Evolutionary conservation across 176 grass and related monocot genomes (phyloP).

Genomic region (Elymus sibiricus): DNA sequence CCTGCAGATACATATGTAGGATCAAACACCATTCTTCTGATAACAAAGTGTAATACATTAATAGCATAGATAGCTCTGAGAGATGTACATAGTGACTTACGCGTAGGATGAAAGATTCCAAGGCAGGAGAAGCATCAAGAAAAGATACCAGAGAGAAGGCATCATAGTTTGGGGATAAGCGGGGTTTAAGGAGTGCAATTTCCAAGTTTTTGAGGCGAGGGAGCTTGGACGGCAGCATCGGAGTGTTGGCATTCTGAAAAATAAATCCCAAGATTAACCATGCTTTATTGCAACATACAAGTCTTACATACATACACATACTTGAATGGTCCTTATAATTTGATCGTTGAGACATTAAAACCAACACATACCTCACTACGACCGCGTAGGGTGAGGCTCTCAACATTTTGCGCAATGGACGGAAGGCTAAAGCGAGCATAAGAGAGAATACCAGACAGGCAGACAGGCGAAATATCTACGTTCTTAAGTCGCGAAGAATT

Average conservation of each 20-base stretch:
- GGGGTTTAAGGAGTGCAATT: not conserved
- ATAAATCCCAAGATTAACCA: not conserved
- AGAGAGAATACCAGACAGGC: not conserved
- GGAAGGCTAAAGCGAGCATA: not conserved
- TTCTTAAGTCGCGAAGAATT: not conserved
- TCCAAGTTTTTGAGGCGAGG: not conserved
- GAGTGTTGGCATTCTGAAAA: not conserved
- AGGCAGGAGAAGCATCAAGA: not conserved
- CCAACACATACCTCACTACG: not conserved
- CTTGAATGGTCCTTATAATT: not conserved
- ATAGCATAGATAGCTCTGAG: not conserved
- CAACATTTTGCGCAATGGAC: not conserved
- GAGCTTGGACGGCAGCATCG: not conserved
- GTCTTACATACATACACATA: not conserved
- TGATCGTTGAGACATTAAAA: not conserved
- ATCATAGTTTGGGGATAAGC: not conserved
- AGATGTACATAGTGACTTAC: not conserved
- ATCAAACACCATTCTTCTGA: not conserved
- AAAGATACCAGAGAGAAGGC: not conserved
- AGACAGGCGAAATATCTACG: not conserved
- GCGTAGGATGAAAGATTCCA: not conserved
- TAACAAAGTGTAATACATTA: not conserved
- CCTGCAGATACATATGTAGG: not conserved
- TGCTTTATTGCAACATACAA: not conserved
- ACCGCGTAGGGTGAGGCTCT: not conserved